Percentiles rank a stretch among this genome's conserved stretches.
phyloP scores from a whole-genome alignment of 176 grass and related monocot species.

The Carex scoparia region DNA sequence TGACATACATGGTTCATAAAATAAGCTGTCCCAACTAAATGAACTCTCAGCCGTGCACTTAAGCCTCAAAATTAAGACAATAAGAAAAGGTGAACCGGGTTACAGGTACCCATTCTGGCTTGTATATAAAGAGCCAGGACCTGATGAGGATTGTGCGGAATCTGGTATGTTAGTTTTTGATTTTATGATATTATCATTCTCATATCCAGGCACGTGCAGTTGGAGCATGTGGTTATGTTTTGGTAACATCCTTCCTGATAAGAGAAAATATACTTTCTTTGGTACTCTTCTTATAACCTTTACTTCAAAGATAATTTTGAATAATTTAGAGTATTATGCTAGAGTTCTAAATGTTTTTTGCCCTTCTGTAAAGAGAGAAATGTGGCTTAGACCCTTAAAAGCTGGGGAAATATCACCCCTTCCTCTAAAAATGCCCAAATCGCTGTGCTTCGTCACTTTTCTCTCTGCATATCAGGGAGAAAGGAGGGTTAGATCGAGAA shows the following conservation, averaged over 20 bases:
- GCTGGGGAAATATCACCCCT: not conserved
- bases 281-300: slow-evolving; percentile 41
- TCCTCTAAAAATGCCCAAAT: not conserved
- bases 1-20: slow-evolving; percentile 3
- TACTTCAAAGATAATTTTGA: not conserved
- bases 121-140: slow-evolving; percentile 7
- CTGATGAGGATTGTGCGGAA: not conserved
- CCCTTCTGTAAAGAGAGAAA: not conserved
- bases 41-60: not conserved
- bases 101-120: not conserved
- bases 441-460: not conserved
- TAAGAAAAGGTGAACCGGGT: not conserved
- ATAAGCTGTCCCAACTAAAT: not conserved
- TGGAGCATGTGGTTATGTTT: slow-evolving; percentile 85
- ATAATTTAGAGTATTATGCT: not conserved
- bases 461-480: not conserved
- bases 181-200: slow-evolving; percentile 17
- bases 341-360: not conserved
- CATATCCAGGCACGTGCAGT: slow-evolving; percentile 50
- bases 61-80: slow-evolving; percentile 8
- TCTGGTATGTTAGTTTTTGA: slow-evolving; percentile 1
- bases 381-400: not conserved
- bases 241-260: slow-evolving; percentile 81
- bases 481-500: not conserved
- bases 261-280: slow-evolving; percentile 88